These are phyloP conservation scores for Emericellopsis terricola DNA, from an alignment of 495 filamentous ascomycete species.

Conservation along the genomic window DNA sequence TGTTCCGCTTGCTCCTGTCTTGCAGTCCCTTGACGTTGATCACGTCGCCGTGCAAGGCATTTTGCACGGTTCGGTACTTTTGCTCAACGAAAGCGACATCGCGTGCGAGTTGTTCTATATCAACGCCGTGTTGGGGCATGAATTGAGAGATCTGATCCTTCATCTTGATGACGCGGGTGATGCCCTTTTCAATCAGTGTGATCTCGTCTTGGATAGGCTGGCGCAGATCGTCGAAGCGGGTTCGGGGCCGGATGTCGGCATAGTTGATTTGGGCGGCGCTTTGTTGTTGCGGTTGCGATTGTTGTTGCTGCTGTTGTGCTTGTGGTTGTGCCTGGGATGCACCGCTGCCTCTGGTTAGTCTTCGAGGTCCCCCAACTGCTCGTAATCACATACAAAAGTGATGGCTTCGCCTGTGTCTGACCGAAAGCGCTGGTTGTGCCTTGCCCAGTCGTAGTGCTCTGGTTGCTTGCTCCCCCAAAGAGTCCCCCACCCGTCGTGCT, in stretches of 20 bases:
- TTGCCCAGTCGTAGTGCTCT: no score
- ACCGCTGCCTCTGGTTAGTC: slow-evolving; percentile 6
- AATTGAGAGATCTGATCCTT: slow-evolving; percentile 39
- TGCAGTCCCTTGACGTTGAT: slow-evolving; percentile 49
- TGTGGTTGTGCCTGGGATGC: no score
- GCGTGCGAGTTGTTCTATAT: slow-evolving; percentile 45
- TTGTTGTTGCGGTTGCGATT: slow-evolving; percentile 27
- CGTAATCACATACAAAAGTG: slow-evolving; percentile 6
- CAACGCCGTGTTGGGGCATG: slow-evolving; percentile 43
- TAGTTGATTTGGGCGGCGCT: slow-evolving; percentile 65
- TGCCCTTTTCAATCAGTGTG: slow-evolving; percentile 51
- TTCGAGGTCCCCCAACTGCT: slow-evolving; percentile 7
- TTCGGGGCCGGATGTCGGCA: slow-evolving; percentile 61
- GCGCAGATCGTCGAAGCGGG: slow-evolving; percentile 75
- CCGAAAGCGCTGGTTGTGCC: slow-evolving; percentile 26
- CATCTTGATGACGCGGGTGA: slow-evolving; percentile 46
- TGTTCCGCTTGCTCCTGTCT: slow-evolving; percentile 44
- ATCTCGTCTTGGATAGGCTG: slow-evolving; percentile 67
- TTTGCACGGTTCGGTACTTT: slow-evolving; percentile 56
- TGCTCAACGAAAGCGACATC: slow-evolving; percentile 59
- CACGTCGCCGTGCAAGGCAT: slow-evolving; percentile 53
- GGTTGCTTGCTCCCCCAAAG: no score
- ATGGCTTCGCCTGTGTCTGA: slow-evolving; percentile 15
- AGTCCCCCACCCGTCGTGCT: slow-evolving; percentile 9
- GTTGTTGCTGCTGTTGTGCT: slow-evolving; percentile 6